A percentile compares a stretch with the other conserved stretches of the same genome.
Conservation (phyloP, 2,329 filamentous ascomycete genomes). For the Penicillium sp. region DNA sequence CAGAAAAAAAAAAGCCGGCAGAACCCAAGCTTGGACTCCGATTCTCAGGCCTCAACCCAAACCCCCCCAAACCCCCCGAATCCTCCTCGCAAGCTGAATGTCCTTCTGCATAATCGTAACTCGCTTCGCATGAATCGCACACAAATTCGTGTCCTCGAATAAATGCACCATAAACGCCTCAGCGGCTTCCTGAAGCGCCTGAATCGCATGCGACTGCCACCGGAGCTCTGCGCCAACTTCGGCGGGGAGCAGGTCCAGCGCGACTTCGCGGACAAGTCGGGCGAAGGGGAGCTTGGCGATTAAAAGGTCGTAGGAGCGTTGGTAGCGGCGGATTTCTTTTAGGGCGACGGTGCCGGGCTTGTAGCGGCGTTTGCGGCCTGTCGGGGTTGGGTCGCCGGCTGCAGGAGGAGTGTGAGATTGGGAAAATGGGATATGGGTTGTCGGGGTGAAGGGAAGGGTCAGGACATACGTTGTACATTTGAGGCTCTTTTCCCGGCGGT, state of each 20-base stretch:
- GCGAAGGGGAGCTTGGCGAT: slow-evolving; percentile 61
- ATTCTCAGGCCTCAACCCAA: slow-evolving; percentile 49
- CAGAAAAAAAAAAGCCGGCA: background rate
- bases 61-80: slow-evolving; percentile 76
- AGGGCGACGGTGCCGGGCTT: slow-evolving; percentile 81
- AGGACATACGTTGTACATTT: slow-evolving; percentile 40
- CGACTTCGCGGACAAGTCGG: slow-evolving; percentile 54
- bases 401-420: slow-evolving; percentile 10
- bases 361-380: slow-evolving; percentile 63
- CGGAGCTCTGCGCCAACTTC: slow-evolving; percentile 68
- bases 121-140: slow-evolving; percentile 93
- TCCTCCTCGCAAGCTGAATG: slow-evolving; percentile 84
- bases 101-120: slow-evolving; percentile 99
- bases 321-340: slow-evolving; percentile 87
- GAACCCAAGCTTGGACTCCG: no score
- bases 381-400: slow-evolving; percentile 75
- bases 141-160: slow-evolving; percentile 96
- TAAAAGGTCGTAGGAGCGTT: slow-evolving; percentile 84
- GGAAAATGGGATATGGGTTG: background rate
- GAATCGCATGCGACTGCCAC: slow-evolving; percentile 95
- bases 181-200: slow-evolving; percentile 90
- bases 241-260: slow-evolving; percentile 60
- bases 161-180: slow-evolving; percentile 94
- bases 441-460: background rate
- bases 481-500: slow-evolving; percentile 28